Conservation (phyloP, 257 asterid genomes). For the Solanum ahanhuiri region DNA sequence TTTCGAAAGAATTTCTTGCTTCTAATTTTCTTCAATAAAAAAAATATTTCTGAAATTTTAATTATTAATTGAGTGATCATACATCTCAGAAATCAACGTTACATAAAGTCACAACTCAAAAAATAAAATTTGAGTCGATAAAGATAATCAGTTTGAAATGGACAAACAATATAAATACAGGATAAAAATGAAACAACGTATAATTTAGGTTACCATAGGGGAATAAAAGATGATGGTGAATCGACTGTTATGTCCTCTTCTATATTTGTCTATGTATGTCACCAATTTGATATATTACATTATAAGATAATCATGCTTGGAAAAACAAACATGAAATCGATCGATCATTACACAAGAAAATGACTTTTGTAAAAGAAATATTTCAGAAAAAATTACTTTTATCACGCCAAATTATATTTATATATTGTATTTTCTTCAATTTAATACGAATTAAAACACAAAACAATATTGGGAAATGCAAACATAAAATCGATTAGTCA, state of each 20-base stretch:
- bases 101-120: neutral
- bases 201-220: neutral
- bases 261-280: neutral
- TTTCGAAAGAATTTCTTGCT: neutral
- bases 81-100: neutral
- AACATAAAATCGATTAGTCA: neutral
- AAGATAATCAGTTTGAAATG: neutral
- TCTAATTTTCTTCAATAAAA: too few relatives aligned
- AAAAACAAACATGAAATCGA: neutral
- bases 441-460: neutral
- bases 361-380: neutral
- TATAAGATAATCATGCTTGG: neutral
- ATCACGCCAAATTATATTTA: rapidly evolving
- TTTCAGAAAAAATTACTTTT: neutral
- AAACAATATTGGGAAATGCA: neutral
- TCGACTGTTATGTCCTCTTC: neutral
- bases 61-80: too few relatives aligned
- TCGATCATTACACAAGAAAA: neutral
- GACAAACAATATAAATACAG: neutral
- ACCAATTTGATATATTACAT: neutral
- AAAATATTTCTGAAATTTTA: too few relatives aligned
- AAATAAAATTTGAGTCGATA: neutral
- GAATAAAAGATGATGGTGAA: neutral
- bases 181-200: neutral
- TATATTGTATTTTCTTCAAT: neutral